Conservation (phyloP, 805 yeast genomes). For the Candida sanyiensis region DNA sequence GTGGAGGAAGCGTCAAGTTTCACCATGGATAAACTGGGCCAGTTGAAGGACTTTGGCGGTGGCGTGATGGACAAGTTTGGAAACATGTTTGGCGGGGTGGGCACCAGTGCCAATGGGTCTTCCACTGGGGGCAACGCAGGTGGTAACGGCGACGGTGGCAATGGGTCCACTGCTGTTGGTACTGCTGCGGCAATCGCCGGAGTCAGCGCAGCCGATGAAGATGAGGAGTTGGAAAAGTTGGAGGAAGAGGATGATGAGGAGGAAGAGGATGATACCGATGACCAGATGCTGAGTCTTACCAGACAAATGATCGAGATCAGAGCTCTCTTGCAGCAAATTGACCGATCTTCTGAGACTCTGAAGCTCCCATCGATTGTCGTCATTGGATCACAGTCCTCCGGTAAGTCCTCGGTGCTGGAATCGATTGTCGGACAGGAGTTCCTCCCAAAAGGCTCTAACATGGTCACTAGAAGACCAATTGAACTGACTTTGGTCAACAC, state of each 20-base stretch:
- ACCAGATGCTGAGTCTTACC: conserved; percentile 83
- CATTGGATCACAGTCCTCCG: conserved; percentile 95
- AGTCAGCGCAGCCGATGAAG: conserved; percentile 40
- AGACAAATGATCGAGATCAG: conserved; percentile 96
- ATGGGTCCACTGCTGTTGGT: conserved; percentile 48
- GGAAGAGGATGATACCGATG: conserved; percentile 55
- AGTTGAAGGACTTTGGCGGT: conserved; percentile 57
- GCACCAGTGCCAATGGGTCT: conserved; percentile 12
- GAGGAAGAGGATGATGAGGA: conserved; percentile 47
- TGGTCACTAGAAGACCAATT: conserved; percentile 97
- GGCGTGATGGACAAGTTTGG: conserved; percentile 40
- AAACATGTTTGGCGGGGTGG: conserved; percentile 22
- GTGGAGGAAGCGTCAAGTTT: conserved; percentile 78
- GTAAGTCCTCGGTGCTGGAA: conserved; percentile 93
- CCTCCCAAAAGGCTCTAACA: conserved; percentile 92
- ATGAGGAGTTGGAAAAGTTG: conserved; percentile 33
- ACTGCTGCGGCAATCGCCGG: conserved; percentile 50
- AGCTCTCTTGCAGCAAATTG: conserved; percentile 67
- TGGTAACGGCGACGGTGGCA: conserved; percentile 25
- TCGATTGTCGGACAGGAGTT: conserved; percentile 98
- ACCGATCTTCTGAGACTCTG: conserved; percentile 64
- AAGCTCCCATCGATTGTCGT: conserved; percentile 94
- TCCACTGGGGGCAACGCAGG: conserved; percentile 25
- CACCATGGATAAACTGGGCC: conserved; percentile 59
- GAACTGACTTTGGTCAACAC: conserved; percentile 89